A percentile compares a stretch with the other conserved stretches of the same genome.
phyloP scores from a whole-genome alignment of 2,329 filamentous ascomycete genomes.

The Colletotrichum paranaense region DNA sequence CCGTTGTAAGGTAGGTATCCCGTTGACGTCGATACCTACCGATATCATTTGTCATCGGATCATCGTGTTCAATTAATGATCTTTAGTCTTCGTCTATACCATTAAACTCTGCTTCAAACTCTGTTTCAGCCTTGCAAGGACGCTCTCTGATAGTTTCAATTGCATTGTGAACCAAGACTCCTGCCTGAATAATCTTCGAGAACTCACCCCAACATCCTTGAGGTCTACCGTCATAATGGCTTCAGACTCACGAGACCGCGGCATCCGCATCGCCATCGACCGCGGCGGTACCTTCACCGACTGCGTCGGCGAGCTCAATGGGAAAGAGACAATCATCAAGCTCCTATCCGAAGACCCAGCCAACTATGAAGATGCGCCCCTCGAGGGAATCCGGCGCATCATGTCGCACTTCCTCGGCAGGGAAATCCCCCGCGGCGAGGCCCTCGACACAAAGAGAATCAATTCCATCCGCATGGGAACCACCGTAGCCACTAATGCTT shows the following conservation, averaged over 20 bases:
- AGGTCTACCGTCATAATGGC: slow-evolving; percentile 45
- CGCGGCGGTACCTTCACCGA: slow-evolving; percentile 94
- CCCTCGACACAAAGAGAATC: slow-evolving; percentile 84
- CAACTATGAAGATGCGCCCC: slow-evolving; percentile 91
- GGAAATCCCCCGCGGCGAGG: slow-evolving; percentile 82
- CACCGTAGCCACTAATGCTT: slow-evolving; percentile 91
- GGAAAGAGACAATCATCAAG: slow-evolving; percentile 87
- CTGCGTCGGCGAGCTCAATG: slow-evolving; percentile 84
- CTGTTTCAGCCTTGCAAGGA: background rate
- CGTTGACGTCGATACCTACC: background rate
- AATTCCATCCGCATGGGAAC: slow-evolving; percentile 97
- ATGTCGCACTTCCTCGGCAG: slow-evolving; percentile 80
- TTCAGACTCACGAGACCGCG: slow-evolving; percentile 55
- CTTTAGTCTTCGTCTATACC: background rate
- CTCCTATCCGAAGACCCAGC: slow-evolving; percentile 89
- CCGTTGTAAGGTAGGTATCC: background rate
- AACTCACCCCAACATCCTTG: too few relatives aligned
- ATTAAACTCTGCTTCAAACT: background rate
- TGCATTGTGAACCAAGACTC: background rate
- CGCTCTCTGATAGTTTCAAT: background rate
- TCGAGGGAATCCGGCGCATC: slow-evolving; percentile 90
- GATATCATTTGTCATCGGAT: slow-evolving; percentile 23
- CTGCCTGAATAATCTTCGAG: background rate
- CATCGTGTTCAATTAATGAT: background rate
- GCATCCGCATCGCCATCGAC: slow-evolving; percentile 80